Evolutionary conservation across 768 basidiomycete species (phyloP).

Genomic region (Suillus placidus): DNA sequence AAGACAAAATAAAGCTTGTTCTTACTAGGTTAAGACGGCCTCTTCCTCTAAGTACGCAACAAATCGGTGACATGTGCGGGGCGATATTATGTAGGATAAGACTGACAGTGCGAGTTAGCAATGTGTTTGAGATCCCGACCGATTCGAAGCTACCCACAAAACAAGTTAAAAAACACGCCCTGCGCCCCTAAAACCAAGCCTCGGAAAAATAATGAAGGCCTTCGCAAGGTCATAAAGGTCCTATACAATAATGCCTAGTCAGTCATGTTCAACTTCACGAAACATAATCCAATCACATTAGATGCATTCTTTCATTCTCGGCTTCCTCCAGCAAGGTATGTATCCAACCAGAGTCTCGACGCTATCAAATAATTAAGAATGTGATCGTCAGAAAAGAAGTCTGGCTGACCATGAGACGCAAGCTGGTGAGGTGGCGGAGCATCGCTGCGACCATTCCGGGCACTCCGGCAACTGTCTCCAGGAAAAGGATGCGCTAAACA

Average conservation of each 20-base stretch:
- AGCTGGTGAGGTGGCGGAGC: slow-evolving; percentile 83
- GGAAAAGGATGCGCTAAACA: slow-evolving; percentile 58
- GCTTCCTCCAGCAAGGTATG: slow-evolving; percentile 93
- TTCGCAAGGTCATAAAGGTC: slow-evolving; percentile 93
- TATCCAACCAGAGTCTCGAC: slow-evolving; percentile 76
- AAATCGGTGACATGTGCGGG: slow-evolving; percentile 82
- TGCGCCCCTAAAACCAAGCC: slow-evolving; percentile 86
- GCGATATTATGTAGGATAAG: slow-evolving; percentile 76
- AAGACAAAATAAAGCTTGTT: slow-evolving; percentile 21
- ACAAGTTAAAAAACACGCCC: slow-evolving; percentile 88
- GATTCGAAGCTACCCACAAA: slow-evolving; percentile 55
- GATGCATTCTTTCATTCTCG: slow-evolving; percentile 96
- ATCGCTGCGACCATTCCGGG: slow-evolving; percentile 95
- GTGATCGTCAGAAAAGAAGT: slow-evolving; percentile 14
- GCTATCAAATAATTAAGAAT: slow-evolving; percentile 30
- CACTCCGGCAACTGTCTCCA: slow-evolving; percentile 92
- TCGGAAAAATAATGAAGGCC: slow-evolving; percentile 82
- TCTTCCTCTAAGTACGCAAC: slow-evolving; percentile 95
- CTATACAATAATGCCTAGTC: slow-evolving; percentile 39
- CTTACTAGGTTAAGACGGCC: slow-evolving; percentile 89
- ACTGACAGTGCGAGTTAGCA: slow-evolving; percentile 44
- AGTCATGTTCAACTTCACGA: slow-evolving; percentile 11
- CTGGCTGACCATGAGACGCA: slow-evolving; percentile 78
- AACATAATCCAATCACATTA: slow-evolving; percentile 58
- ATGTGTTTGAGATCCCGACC: slow-evolving; percentile 13